Evolutionary conservation across 2,329 filamentous ascomycete species (phyloP).

Genomic region (Verticillium nonalfalfae): DNA sequence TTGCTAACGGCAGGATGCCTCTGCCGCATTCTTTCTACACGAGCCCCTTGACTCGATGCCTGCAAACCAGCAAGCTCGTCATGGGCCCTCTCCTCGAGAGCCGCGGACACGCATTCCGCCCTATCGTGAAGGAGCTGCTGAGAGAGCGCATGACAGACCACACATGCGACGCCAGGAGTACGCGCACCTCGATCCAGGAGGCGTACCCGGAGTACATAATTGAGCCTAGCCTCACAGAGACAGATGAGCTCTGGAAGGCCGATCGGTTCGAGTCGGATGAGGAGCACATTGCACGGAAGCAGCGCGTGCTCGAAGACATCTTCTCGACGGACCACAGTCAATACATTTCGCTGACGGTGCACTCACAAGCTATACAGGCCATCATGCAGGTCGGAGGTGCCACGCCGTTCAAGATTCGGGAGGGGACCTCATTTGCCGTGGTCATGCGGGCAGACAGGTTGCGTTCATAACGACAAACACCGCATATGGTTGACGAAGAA

Average conservation of each 20-base stretch:
- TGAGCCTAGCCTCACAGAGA: conserved; percentile 47
- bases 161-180: conserved; percentile 53
- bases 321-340: conserved; percentile 30
- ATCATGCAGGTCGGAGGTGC: conserved; percentile 35
- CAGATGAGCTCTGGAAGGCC: conserved; percentile 45
- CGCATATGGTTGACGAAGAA: too few relatives aligned
- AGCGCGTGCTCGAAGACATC: conserved; percentile 36
- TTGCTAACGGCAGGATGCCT: conserved; percentile 39
- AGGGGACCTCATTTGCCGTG: conserved; percentile 47
- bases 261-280: conserved; percentile 40
- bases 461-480: too few relatives aligned
- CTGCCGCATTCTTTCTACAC: conserved; percentile 49
- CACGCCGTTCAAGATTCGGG: conserved; percentile 38
- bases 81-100: conserved; percentile 34
- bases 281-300: conserved; percentile 37
- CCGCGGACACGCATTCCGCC: conserved; percentile 34
- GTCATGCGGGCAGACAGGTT: conserved; percentile 37
- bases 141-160: conserved; percentile 55
- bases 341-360: conserved; percentile 43
- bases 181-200: conserved; percentile 37
- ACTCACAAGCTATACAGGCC: conserved; percentile 38
- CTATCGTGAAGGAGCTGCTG: conserved; percentile 50
- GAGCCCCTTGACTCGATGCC: conserved; percentile 51
- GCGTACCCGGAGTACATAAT: conserved; percentile 44
- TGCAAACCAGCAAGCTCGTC: conserved; percentile 47